phyloP scores from a whole-genome alignment of 2,329 filamentous ascomycete genomes.

The Aspergillus neotritici region DNA sequence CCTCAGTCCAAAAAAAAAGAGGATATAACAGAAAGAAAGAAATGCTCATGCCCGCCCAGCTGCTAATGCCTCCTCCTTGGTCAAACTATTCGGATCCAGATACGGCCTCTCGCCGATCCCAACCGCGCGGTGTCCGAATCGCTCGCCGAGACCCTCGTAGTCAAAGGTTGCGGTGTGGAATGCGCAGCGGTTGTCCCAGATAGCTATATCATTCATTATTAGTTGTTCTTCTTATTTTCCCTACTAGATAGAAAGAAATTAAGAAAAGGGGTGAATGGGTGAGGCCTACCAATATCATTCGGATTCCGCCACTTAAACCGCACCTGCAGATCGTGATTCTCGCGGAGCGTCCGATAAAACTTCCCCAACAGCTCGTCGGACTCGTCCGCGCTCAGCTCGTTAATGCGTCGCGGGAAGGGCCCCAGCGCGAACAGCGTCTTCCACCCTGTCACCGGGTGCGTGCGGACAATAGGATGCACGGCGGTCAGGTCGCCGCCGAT shows the following conservation, averaged over 20 bases:
- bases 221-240: no score
- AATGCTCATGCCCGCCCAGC: no score
- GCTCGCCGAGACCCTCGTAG: no score
- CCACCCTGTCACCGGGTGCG: constrained; percentile 61
- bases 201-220: no score
- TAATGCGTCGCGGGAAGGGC: constrained; percentile 36
- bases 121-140: no score
- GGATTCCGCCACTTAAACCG: constrained; percentile 45
- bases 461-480: constrained; percentile 53
- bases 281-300: constrained; percentile 31
- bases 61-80: no score
- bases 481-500: constrained; percentile 47
- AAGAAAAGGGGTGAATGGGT: not conserved
- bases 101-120: no score
- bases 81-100: no score
- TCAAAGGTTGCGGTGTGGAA: no score
- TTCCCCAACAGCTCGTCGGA: constrained; percentile 39
- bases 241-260: not conserved
- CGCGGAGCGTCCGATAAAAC: constrained; percentile 39
- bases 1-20: no score
- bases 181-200: no score
- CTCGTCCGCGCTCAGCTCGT: constrained; percentile 42
- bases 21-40: no score
- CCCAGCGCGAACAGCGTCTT: constrained; percentile 51
- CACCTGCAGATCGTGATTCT: constrained; percentile 50